Percentiles rank a stretch among this genome's conserved stretches.
Conservation (phyloP, 2,329 filamentous ascomycete genomes). For the Lasiodiplodia hormozganensis region DNA sequence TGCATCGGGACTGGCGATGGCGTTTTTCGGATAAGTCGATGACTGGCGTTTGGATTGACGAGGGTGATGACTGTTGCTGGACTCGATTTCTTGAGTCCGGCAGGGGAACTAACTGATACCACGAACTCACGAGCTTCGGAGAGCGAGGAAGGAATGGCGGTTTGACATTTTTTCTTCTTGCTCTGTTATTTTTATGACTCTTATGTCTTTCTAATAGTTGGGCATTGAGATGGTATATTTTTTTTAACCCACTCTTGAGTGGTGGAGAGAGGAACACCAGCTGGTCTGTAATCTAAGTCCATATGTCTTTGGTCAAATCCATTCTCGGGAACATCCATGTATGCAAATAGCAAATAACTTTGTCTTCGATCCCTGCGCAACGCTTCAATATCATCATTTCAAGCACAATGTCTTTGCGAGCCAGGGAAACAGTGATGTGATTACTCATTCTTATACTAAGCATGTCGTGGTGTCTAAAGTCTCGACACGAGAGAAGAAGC, state of each 20-base stretch:
- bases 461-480: not conserved
- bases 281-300: not conserved
- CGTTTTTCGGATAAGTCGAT: not conserved
- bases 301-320: not conserved
- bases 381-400: not conserved
- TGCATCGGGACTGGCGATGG: not conserved
- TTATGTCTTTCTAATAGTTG: not conserved
- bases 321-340: not conserved
- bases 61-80: no score
- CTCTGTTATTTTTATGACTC: not conserved
- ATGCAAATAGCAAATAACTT: no score
- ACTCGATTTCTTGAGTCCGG: not conserved
- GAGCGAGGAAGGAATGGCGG: not conserved
- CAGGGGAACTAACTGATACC: slow-evolving; percentile 15
- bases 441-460: not conserved
- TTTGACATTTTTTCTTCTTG: not conserved
- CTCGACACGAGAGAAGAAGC: not conserved
- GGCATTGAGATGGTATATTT: not conserved
- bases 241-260: not conserved
- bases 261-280: not conserved
- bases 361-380: no score
- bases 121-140: not conserved
- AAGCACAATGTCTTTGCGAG: not conserved
- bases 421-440: not conserved
- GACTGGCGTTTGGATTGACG: not conserved